A percentile compares a stretch with the other conserved stretches of the same genome.
These are phyloP conservation scores for Mesostigma viride DNA, from an alignment of 139 green algal species.

Conservation along the genomic window DNA sequence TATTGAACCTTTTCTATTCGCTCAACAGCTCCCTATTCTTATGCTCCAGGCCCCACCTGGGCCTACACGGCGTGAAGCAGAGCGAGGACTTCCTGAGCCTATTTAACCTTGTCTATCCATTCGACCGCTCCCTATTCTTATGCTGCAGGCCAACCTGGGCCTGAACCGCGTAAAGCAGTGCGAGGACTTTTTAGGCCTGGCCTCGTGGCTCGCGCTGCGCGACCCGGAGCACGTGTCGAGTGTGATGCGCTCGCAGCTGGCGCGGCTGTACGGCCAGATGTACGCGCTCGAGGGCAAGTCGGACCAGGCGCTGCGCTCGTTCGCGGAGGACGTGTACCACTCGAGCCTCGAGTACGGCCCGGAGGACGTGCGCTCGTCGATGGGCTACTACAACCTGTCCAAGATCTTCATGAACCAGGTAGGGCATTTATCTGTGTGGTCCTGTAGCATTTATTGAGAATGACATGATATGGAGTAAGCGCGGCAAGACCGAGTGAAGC, in stretches of 20 bases:
- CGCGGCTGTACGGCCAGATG: slow-evolving; percentile 62
- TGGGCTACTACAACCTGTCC: slow-evolving; percentile 74
- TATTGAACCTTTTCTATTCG: too few relatives aligned
- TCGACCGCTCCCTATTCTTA: too few relatives aligned
- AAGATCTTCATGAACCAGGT: slow-evolving; percentile 50
- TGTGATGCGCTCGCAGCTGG: slow-evolving; percentile 66
- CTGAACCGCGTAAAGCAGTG: slow-evolving; percentile 52
- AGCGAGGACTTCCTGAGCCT: too few relatives aligned
- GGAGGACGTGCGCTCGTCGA: slow-evolving; percentile 51
- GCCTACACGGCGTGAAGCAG: too few relatives aligned
- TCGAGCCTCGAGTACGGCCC: slow-evolving; percentile 62
- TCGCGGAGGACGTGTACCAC: slow-evolving; percentile 69
- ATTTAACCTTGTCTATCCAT: too few relatives aligned
- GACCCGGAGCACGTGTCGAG: slow-evolving; percentile 53
- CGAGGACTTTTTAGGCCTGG: slow-evolving; percentile 63
- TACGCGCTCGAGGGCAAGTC: slow-evolving; percentile 51
- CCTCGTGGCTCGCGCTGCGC: slow-evolving; percentile 59
- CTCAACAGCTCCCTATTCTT: too few relatives aligned
- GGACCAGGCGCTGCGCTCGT: slow-evolving; percentile 25
- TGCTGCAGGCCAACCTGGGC: slow-evolving; percentile 18
- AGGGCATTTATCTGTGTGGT: too few relatives aligned
- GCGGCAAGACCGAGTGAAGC: too few relatives aligned
- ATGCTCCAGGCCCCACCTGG: too few relatives aligned
- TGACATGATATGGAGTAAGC: too few relatives aligned
- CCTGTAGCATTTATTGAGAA: too few relatives aligned